Base-by-base conservation (phyloP, 768 basidiomycete genomes). In the Tylopilus vinaceipallidus region DNA sequence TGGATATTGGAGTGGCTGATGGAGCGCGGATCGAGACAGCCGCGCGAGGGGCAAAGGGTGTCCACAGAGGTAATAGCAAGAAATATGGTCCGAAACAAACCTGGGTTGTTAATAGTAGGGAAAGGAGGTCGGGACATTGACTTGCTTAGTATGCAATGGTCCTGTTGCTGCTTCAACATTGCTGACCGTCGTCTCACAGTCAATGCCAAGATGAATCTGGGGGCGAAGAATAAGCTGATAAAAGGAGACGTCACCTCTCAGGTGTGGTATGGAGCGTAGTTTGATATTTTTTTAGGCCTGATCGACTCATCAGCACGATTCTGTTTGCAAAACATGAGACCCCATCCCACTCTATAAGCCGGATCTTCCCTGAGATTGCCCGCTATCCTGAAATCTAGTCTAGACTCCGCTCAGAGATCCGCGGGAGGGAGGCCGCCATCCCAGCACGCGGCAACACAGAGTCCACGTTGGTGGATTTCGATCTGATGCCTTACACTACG, bases 351-450 rank as follows among this genome's bases (percentile, higher is more conserved):
- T 73, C 77, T 2, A 45, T 84, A 24, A 73, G 74, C 47, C 90
- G 84, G 83, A 73, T 79, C 8, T 65, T 90, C 8, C 71, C 83
- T 46, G 81, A 84, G 55, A 73, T 92, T 5, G 77, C 83, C 3
- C 75, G 71, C 34, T 67, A 82, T 52, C 82, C 78, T 0, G 71
- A 80, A 17, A 64, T 81, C 3, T 88, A 92, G 60, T 65, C 67
- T 3, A 76, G 73, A 49, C 77, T 91, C 19, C 80, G 89, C 14
- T 69, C 17, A 1, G 61, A 62, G 42, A 54, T 60, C 35, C 47
- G 58, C 29, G 27, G 22, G 14, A 53, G 11, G 1, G 54, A 49
- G 32, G 58, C 45, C 13, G 38, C 20, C 13, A 12, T 59, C 13
- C 47, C 35, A 17, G 41, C 49, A 30, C 59, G 49, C 17, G 53